phyloP scores from a whole-genome alignment of 768 basidiomycete genomes.

The Leccinum subtestaceum region DNA sequence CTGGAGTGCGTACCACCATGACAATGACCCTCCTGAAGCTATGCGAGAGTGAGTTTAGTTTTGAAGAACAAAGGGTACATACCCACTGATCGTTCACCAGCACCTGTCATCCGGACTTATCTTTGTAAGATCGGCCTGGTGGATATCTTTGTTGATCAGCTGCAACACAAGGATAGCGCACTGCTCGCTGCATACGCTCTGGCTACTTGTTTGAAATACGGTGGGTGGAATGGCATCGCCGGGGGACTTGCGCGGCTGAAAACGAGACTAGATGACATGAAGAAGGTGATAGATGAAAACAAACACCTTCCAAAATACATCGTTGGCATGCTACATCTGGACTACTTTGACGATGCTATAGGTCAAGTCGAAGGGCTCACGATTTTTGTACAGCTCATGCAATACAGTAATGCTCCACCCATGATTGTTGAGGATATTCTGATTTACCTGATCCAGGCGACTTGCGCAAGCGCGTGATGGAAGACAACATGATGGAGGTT shows the following conservation, averaged over 20 bases:
- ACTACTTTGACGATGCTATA: conserved; percentile 27
- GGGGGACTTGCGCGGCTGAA: background rate
- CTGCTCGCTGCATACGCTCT: conserved; percentile 25
- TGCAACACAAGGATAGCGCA: conserved; percentile 14
- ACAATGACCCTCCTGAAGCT: conserved; percentile 25
- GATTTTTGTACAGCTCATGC: conserved; percentile 22
- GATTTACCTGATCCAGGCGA: conserved; percentile 7
- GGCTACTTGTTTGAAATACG: conserved; percentile 11
- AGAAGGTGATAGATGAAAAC: conserved; percentile 2
- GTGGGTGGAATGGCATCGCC: conserved; percentile 6
- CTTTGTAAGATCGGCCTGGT: conserved; percentile 11
- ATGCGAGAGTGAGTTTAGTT: conserved; percentile 16
- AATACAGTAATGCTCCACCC: conserved; percentile 10
- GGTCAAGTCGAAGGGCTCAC: conserved; percentile 26
- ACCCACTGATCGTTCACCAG: background rate
- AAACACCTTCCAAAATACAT: conserved; percentile 15
- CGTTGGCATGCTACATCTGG: conserved; percentile 20
- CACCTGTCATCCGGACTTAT: background rate
- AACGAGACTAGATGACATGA: conserved; percentile 11
- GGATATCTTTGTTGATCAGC: conserved; percentile 14
- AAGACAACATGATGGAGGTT: conserved; percentile 18
- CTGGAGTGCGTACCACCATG: conserved; percentile 21
- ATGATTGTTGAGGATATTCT: background rate
- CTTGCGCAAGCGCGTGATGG: conserved; percentile 13
- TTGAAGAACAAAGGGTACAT: background rate